These are phyloP conservation scores for Tulasnella sp. DNA, from an alignment of 768 basidiomycete species.

Conservation along the genomic window DNA sequence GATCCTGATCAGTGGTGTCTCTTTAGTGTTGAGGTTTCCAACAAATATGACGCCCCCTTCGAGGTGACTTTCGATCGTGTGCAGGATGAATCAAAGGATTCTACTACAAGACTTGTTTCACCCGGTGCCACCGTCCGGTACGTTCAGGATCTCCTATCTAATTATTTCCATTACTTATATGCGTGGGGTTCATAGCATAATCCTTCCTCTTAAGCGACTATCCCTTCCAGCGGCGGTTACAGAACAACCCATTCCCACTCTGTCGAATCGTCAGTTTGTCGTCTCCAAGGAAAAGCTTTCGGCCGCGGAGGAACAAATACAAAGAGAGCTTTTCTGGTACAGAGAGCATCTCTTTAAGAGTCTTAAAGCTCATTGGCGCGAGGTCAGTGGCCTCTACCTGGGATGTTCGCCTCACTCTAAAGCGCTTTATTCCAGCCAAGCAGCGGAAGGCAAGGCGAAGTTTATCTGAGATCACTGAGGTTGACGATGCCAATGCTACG, in stretches of 20 bases:
- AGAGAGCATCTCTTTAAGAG: slow-evolving; percentile 76
- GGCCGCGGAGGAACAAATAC: slow-evolving; percentile 52
- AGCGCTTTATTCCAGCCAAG: slow-evolving; percentile 41
- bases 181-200: slow-evolving; percentile 42
- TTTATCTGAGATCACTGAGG: slow-evolving; percentile 72
- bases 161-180: not conserved
- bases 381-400: slow-evolving; percentile 49
- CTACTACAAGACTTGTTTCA: slow-evolving; percentile 60
- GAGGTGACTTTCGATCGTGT: slow-evolving; percentile 72
- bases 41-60: slow-evolving; percentile 87
- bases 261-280: slow-evolving; percentile 88
- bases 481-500: slow-evolving; percentile 79
- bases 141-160: slow-evolving; percentile 29
- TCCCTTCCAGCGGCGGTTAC: slow-evolving; percentile 54
- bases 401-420: not conserved
- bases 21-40: slow-evolving; percentile 84
- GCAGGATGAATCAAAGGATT: slow-evolving; percentile 46
- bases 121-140: slow-evolving; percentile 84
- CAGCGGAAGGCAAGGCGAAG: slow-evolving; percentile 72
- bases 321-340: slow-evolving; percentile 93
- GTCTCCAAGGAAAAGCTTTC: slow-evolving; percentile 69
- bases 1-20: slow-evolving; percentile 63
- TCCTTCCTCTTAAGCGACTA: slow-evolving; percentile 70
- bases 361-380: slow-evolving; percentile 74
- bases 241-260: slow-evolving; percentile 70